Conservation (phyloP, 2,329 filamentous ascomycete genomes). For the Magnaporthales sp. region DNA sequence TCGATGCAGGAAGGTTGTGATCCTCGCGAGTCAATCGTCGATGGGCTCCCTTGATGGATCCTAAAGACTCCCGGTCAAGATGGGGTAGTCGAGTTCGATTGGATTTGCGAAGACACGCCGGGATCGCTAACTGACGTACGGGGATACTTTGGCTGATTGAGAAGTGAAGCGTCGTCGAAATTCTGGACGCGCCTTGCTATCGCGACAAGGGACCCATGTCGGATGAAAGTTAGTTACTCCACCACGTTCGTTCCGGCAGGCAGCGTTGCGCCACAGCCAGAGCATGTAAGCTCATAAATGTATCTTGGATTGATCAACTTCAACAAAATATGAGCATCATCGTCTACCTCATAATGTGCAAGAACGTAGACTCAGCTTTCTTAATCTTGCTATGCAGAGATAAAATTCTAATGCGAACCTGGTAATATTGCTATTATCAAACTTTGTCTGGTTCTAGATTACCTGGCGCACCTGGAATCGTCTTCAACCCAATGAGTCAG, state of each 20-base stretch:
- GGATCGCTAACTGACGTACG: neutral
- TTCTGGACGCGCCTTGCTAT: neutral
- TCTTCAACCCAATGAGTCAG: too few species aligned
- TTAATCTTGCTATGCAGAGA: too few species aligned
- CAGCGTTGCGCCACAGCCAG: neutral
- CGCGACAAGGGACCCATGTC: neutral
- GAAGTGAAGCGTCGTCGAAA: neutral
- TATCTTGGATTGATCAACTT: too few species aligned
- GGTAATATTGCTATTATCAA: too few species aligned
- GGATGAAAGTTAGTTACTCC: neutral
- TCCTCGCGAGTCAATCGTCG: neutral
- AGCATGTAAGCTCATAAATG: too few species aligned
- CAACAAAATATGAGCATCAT: too few species aligned
- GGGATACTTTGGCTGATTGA: neutral
- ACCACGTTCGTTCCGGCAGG: neutral
- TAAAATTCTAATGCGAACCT: too few species aligned
- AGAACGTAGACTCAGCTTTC: too few species aligned
- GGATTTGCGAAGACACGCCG: neutral
- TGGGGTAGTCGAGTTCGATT: neutral
- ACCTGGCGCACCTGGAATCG: too few species aligned
- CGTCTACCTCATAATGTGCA: too few species aligned
- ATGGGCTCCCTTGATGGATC: neutral
- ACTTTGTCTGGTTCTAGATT: neutral
- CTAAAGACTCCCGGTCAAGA: neutral
- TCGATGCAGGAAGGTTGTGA: slow-evolving; percentile 18